A percentile compares a stretch with the other conserved stretches of the same genome.
These are phyloP conservation scores for Aphanomyces astaci DNA, from an alignment of 352 stramenopile species.

Conservation along the genomic window DNA sequence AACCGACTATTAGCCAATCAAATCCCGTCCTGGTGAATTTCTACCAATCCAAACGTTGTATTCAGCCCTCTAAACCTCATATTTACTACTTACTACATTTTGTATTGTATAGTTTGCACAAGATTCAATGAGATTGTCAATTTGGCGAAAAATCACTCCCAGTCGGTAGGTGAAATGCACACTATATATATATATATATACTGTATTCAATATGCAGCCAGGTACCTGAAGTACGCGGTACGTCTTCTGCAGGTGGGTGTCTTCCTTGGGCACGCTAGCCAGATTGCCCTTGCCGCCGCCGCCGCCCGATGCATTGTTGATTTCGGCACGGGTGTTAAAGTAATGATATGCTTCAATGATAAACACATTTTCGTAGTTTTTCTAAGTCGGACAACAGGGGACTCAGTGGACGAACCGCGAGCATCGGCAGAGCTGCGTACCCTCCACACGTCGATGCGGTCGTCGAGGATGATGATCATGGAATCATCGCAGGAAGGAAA, in stretches of 20 bases:
- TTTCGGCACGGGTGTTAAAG: conserved; percentile 72
- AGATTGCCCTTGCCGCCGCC: conserved; percentile 36
- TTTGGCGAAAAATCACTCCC: too few species aligned
- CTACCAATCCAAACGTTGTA: too few species aligned
- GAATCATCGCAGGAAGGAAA: conserved; percentile 81
- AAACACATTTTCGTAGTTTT: conserved; percentile 82
- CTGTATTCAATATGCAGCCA: too few species aligned
- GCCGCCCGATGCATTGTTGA: conserved; percentile 73
- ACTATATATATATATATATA: too few species aligned
- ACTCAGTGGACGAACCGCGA: neutral
- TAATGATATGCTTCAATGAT: conserved; percentile 79
- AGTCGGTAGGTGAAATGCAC: too few species aligned
- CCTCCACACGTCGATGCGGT: conserved; percentile 83
- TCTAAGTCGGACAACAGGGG: conserved; percentile 23
- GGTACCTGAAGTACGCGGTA: conserved; percentile 33
- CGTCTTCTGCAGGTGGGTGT: conserved; percentile 49
- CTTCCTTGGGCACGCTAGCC: conserved; percentile 21
- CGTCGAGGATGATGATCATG: conserved; percentile 81
- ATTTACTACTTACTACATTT: too few species aligned
- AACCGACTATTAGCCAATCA: too few species aligned
- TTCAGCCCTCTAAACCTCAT: too few species aligned
- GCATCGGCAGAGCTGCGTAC: too few species aligned
- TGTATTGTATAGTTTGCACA: too few species aligned
- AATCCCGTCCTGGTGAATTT: too few species aligned
- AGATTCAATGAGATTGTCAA: too few species aligned